These are phyloP conservation scores for Arctostaphylos glauca DNA, from an alignment of 148 eudicot species.

Conservation along the genomic window DNA sequence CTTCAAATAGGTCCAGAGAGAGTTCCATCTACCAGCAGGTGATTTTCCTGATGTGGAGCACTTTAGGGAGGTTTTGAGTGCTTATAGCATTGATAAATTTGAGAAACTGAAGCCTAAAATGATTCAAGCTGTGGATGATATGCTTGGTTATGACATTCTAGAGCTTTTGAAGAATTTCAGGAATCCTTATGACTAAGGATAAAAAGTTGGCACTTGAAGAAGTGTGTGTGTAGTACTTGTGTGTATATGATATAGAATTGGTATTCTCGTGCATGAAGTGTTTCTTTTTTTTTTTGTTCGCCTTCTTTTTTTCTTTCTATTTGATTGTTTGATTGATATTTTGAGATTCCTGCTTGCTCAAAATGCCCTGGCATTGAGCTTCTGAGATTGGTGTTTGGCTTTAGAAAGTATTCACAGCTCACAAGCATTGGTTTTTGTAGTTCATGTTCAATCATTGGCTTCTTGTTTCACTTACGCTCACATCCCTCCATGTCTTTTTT, in stretches of 20 bases:
- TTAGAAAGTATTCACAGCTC: too few species aligned
- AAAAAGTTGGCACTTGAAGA: not conserved
- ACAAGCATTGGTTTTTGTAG: too few species aligned
- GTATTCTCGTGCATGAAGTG: not conserved
- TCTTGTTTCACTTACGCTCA: too few species aligned
- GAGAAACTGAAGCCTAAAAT: constrained; percentile 68
- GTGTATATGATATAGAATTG: not conserved
- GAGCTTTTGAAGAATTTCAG: constrained; percentile 67
- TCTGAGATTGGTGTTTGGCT: not conserved
- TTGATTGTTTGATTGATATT: not conserved
- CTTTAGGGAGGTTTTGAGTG: constrained; percentile 59
- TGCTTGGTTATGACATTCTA: constrained; percentile 82
- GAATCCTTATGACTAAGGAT: constrained; percentile 61
- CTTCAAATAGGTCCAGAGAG: constrained; percentile 62
- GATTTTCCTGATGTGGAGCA: constrained; percentile 74
- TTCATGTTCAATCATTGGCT: too few species aligned
- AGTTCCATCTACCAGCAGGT: constrained; percentile 69
- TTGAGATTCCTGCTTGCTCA: not conserved
- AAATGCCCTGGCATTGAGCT: not conserved
- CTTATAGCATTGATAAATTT: constrained; percentile 65
- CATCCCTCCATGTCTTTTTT: too few species aligned
- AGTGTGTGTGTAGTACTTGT: not conserved
- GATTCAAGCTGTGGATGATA: constrained; percentile 79
- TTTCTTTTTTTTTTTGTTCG: not conserved
- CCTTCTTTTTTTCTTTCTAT: not conserved